Evolutionary conservation across 495 filamentous ascomycete species (phyloP), one percentile per base, ranked within the genome.

Genomic region (Aspergillus homomorphus): DNA sequence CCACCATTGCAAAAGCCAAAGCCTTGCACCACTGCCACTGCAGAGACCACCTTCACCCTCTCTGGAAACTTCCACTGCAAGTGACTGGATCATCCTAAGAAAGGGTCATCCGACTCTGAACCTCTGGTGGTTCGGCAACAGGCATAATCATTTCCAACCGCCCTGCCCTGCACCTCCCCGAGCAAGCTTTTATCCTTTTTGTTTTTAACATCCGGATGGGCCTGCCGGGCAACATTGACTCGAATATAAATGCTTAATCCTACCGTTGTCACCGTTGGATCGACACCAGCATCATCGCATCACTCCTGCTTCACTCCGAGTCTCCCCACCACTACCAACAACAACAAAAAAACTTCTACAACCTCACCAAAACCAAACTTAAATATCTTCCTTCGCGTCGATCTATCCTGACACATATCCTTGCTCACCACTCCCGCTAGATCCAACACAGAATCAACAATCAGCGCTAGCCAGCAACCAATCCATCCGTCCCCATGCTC

Each of bases 401-500:
- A 48, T 48, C 45, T 15, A 8, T 20, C 23, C 23, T 51, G 10
- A n/a, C n/a, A n/a, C n/a, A n/a, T 23, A 16, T 51, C n/a, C 21
- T 51, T 28, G 48, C 24, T 26, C 22, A 15, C 23, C 22, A 9
- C 15, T 46, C 24, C 41, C 23, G 33, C 57, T 48, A n/a, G 43
- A n/a, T 23, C 14, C 20, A 10, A 33, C 5, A n/a, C 42, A n/a
- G 22, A 12, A 38, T 10, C 33, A 38, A 20, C 21, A 9, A 45
- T 8, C 51, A 21, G 42, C 19, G 14, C 19, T 10, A 5, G 45
- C 46, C 49, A 24, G 15, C 49, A 43, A 30, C 19, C 9, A n/a
- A 19, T 8, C 24, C 41, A 9, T 30, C 16, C 21, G 9, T n/a
- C 12, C 41, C 38, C 22, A 44, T 53, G 58, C 50, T 64, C 41